phyloP scores from a whole-genome alignment of 495 filamentous ascomycete genomes.

The Schizothecium vesticola region DNA sequence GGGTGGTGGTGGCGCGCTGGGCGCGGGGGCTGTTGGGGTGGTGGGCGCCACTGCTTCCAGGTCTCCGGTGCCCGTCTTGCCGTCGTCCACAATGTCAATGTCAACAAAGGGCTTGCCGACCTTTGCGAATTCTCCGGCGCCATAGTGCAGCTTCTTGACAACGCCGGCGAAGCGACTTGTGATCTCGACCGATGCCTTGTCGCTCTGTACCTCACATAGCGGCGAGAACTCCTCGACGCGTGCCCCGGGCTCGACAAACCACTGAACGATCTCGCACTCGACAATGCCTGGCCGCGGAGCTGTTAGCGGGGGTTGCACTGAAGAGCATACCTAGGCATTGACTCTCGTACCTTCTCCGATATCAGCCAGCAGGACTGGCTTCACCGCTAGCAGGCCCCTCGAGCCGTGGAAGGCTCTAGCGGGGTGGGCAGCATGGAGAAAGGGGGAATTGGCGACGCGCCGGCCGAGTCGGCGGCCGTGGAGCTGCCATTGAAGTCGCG shows the following conservation, averaged over 20 bases:
- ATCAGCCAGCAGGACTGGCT: constrained; percentile 88
- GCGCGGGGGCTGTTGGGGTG: constrained; percentile 15
- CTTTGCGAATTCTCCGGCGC: constrained; percentile 90
- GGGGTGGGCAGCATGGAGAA: constrained; percentile 18
- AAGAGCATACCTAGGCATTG: not conserved
- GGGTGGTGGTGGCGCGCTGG: constrained; percentile 8
- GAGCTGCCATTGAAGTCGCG: constrained; percentile 38
- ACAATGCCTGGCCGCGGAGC: constrained; percentile 64
- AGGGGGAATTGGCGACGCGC: constrained; percentile 15
- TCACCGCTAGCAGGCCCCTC: constrained; percentile 54
- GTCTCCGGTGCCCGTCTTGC: constrained; percentile 36
- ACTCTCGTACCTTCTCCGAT: constrained; percentile 79
- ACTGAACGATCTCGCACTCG: constrained; percentile 98
- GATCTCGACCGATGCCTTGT: constrained; percentile 99
- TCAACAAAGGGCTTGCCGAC: constrained; percentile 83
- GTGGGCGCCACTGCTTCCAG: constrained; percentile 37
- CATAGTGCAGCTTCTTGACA: constrained; percentile 93
- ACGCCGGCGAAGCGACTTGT: constrained; percentile 92
- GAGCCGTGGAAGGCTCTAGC: constrained; percentile 56
- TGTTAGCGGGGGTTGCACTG: constrained; percentile 1
- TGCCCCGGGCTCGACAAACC: constrained; percentile 96
- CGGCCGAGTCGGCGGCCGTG: constrained; percentile 27
- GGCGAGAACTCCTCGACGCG: constrained; percentile 97
- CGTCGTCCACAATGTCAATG: constrained; percentile 61
- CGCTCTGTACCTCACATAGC: constrained; percentile 94